Base-by-base conservation (phyloP, 352 stramenopile species). In the Globisporangium recalcitrans region DNA sequence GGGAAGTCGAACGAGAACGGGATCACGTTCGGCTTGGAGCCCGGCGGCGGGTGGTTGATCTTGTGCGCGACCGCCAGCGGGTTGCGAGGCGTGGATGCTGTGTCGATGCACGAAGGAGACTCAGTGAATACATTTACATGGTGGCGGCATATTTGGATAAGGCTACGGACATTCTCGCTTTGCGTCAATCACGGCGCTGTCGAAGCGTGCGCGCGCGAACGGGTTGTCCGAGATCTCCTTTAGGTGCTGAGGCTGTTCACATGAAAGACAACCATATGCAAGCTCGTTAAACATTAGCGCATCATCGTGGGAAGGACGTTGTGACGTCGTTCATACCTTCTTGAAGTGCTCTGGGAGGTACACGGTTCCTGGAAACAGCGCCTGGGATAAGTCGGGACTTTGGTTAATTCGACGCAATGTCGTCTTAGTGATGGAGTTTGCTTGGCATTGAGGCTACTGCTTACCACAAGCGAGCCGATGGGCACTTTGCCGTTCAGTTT, bases 301-400 rank as follows among this genome's bases (percentile, higher is more conserved):
- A 6, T 32, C 5, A 32, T 31, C n/a, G 29, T 31, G 34, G 4
- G 13, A 46, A 46, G 52, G 11, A 52, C 36, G 24, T n/a, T n/a
- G n/a, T 14, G 1, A 11, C 19, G n/a, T n/a, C 24, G 40, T 7
- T 36, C 58, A 27, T 62, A 88, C 81, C 75, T 93, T 93, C 60
- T 90, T 91, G 64, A 86, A 90, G 66, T 95, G 86, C 68, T 95
- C 86, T 19, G 86, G 83, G 31, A 93, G 67, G 62, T 93, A 95
- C 22, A 93, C 84, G 1, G 77, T 86, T 16, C 86, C 86, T 10
- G 86, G 84, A 49, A 89, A 93, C 27, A 93, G 52, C 10, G 83
- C 83, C 82, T 92, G 27, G 1, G 13, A 13, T 7, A 26, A 7
- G 13, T 52, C n/a, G n/a, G n/a, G n/a, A n/a, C n/a, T n/a, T 52